Conservation (phyloP, 2,329 filamentous ascomycete species). For the Hymenoscyphus fraxineus region DNA sequence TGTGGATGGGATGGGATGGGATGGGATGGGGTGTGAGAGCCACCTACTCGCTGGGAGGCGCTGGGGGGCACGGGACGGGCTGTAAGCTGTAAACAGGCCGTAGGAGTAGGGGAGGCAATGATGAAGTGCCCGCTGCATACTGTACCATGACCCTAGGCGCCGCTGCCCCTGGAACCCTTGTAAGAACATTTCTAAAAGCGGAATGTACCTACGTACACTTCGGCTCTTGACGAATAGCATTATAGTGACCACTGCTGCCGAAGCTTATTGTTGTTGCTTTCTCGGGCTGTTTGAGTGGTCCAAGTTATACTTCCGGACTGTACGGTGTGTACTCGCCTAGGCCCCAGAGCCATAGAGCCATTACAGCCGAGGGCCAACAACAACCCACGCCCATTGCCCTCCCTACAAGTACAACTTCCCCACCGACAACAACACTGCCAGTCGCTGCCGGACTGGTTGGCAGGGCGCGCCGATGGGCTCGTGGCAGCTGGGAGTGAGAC, state of each 20-base stretch:
- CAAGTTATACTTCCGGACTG: too few species aligned
- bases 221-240: neutral
- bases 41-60: neutral
- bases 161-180: neutral
- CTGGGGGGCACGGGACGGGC: conserved; percentile 4
- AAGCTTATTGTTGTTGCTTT: neutral
- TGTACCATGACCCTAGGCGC: neutral
- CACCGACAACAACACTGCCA: neutral
- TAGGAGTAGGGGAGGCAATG: neutral
- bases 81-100: neutral
- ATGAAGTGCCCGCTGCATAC: neutral
- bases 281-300: neutral
- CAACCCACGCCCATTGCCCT: neutral
- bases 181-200: neutral
- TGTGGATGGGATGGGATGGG: neutral
- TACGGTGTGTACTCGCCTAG: too few species aligned
- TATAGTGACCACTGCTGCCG: neutral
- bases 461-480: neutral
- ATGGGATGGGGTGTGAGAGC: neutral
- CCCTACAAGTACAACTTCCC: neutral
- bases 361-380: neutral
- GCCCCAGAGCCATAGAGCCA: neutral
- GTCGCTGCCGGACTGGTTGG: neutral
- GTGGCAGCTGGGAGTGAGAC: neutral
- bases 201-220: neutral